A percentile compares a stretch with the other conserved stretches of the same genome.
Evolutionary conservation across 257 asterid species (phyloP).

Genomic region (Fraxinus anomala): DNA sequence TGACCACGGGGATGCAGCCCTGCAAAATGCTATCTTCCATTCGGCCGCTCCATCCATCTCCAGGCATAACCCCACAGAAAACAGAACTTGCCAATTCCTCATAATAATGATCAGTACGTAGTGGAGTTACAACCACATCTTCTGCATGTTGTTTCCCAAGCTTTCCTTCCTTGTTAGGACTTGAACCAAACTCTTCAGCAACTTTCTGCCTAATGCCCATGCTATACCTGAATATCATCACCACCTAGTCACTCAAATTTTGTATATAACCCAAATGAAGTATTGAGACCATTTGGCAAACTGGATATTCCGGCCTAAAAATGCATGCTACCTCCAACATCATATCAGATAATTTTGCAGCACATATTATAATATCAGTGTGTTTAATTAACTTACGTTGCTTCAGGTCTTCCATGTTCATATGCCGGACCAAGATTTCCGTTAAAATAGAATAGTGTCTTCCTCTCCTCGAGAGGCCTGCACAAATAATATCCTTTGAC

Average conservation of each 20-base stretch:
- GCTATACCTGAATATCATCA: conserved; percentile 71
- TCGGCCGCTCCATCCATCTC: conserved; percentile 99
- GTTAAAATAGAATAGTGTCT: conserved; percentile 80
- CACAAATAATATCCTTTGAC: conserved; percentile 26
- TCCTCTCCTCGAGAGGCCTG: conserved; percentile 81
- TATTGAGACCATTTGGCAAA: neutral
- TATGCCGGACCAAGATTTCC: conserved; percentile 97
- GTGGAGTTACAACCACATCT: conserved; percentile 80
- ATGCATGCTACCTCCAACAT: neutral
- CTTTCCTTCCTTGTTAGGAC: conserved; percentile 76
- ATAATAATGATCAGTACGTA: conserved; percentile 66
- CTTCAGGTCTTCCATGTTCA: conserved; percentile 86
- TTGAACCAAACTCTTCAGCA: conserved; percentile 88
- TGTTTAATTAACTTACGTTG: conserved; percentile 55
- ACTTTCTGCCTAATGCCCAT: conserved; percentile 99
- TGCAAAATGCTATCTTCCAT: conserved; percentile 96
- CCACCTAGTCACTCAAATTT: conserved; percentile 15
- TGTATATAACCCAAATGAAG: neutral
- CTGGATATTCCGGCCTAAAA: neutral
- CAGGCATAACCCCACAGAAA: conserved; percentile 99
- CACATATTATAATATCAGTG: conserved; percentile 23
- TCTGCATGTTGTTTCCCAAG: conserved; percentile 80
- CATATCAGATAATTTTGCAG: conserved; percentile 21
- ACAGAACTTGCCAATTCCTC: conserved; percentile 70
- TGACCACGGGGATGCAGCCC: conserved; percentile 94